These are phyloP conservation scores for Russula sp. DNA, from an alignment of 768 basidiomycete species.

Conservation along the genomic window DNA sequence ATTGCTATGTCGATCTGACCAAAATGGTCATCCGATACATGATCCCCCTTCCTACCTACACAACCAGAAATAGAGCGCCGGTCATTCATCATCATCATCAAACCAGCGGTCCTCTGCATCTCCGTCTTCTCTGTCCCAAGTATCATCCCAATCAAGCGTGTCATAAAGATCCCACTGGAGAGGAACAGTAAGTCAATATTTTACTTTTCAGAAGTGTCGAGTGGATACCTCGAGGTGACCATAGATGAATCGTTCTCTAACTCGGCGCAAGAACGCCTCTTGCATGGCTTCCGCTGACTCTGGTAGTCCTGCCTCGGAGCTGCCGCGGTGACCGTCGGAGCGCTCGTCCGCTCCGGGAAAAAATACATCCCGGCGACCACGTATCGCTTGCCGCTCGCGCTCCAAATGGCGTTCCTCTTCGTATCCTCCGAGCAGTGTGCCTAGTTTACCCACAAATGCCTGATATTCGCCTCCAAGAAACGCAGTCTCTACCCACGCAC, in stretches of 20 bases:
- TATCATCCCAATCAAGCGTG: constrained; percentile 67
- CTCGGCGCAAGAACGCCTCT: constrained; percentile 44
- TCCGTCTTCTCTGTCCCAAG: constrained; percentile 52
- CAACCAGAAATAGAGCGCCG: neutral
- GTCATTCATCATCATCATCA: constrained; percentile 53
- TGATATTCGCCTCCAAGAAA: constrained; percentile 49
- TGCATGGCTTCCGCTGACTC: constrained; percentile 37
- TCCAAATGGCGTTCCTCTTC: constrained; percentile 75
- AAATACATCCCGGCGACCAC: constrained; percentile 39
- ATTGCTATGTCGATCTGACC: constrained; percentile 5
- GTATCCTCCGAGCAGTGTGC: constrained; percentile 55
- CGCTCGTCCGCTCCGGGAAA: constrained; percentile 63
- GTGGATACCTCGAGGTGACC: constrained; percentile 60
- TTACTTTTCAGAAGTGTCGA: neutral
- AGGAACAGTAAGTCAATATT: constrained; percentile 3
- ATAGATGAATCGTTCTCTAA: constrained; percentile 70
- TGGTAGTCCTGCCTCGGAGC: constrained; percentile 33
- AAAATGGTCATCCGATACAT: neutral
- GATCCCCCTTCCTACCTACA: neutral
- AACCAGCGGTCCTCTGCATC: constrained; percentile 69
- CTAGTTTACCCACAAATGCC: constrained; percentile 65
- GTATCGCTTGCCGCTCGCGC: constrained; percentile 41
- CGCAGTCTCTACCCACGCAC: constrained; percentile 53
- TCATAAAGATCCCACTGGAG: constrained; percentile 62
- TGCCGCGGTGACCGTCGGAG: constrained; percentile 40